These are phyloP conservation scores for Xylariaceae sp. DNA, from an alignment of 2,329 filamentous ascomycete species.

Conservation along the genomic window DNA sequence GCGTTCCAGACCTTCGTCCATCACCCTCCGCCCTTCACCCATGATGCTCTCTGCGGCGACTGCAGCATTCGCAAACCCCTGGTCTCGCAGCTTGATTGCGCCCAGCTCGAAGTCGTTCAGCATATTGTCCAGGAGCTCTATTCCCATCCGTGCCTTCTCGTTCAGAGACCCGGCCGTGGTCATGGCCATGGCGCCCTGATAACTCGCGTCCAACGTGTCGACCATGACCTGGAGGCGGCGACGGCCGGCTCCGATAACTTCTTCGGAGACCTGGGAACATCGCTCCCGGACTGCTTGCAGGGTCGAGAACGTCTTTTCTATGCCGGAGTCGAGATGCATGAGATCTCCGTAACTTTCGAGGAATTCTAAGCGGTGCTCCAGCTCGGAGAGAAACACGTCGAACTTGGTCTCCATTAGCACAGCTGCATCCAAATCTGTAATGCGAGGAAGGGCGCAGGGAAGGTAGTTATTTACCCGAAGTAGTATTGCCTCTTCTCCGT, in stretches of 20 bases:
- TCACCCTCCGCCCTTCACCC: conserved; percentile 70
- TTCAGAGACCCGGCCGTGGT: conserved; percentile 80
- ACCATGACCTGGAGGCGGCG: conserved; percentile 83
- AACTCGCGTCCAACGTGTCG: conserved; percentile 82
- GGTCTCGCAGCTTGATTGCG: conserved; percentile 73
- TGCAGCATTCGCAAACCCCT: conserved; percentile 61
- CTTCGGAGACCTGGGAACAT: conserved; percentile 85
- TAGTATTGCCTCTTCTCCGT: conserved; percentile 56
- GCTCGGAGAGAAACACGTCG: conserved; percentile 75
- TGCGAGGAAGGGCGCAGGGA: no score
- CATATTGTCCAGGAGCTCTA: conserved; percentile 80
- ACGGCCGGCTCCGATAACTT: conserved; percentile 80
- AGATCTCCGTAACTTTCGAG: conserved; percentile 83
- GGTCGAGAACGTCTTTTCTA: conserved; percentile 79
- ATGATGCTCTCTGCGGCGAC: conserved; percentile 67
- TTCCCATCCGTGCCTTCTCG: conserved; percentile 83
- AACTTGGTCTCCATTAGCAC: conserved; percentile 51
- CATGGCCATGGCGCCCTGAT: conserved; percentile 78
- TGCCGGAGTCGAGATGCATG: conserved; percentile 68
- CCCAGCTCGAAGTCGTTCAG: conserved; percentile 79
- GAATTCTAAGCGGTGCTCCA: conserved; percentile 81
- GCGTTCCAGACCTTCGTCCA: conserved; percentile 71
- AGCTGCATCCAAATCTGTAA: no score
- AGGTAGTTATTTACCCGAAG: conserved; percentile 41
- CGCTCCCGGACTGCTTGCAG: conserved; percentile 80